Conservation (phyloP, 768 basidiomycete genomes). For the Phlegmacium glaucopus region DNA sequence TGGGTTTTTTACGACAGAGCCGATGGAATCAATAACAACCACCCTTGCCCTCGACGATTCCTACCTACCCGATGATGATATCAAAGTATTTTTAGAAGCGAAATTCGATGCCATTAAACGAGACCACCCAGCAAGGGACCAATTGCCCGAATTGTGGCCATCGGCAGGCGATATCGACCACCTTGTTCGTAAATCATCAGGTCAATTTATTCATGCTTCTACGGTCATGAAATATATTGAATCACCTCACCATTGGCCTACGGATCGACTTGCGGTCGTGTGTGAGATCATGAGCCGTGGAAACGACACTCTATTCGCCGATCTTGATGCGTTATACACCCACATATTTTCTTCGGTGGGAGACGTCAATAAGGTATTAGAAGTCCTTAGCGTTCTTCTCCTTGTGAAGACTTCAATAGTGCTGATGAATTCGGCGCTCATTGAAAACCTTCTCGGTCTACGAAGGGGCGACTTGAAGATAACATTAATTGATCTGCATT, state of each 20-base stretch:
- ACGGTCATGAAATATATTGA: slow-evolving; percentile 18
- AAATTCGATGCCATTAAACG: slow-evolving; percentile 10
- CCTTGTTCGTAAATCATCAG: slow-evolving; percentile 14
- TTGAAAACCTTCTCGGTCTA: too few relatives aligned
- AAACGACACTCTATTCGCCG: slow-evolving; percentile 10
- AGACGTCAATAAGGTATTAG: too few relatives aligned
- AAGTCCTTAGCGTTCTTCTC: too few relatives aligned
- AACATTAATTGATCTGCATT: slow-evolving; percentile 9
- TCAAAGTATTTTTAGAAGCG: slow-evolving; percentile 6
- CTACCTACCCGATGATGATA: slow-evolving; percentile 4
- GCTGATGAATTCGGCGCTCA: too few relatives aligned
- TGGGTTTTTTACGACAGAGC: slow-evolving; percentile 2
- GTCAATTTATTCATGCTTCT: slow-evolving; percentile 18
- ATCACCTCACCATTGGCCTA: slow-evolving; percentile 9
- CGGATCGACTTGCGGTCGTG: slow-evolving; percentile 10
- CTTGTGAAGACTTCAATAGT: too few relatives aligned
- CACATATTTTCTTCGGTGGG: neutral
- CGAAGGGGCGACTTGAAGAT: slow-evolving; percentile 4
- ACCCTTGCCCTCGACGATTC: neutral
- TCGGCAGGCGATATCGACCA: neutral
- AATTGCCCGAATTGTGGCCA: slow-evolving; percentile 14
- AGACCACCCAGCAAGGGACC: slow-evolving; percentile 6
- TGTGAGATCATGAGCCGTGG: slow-evolving; percentile 6
- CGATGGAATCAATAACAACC: slow-evolving; percentile 2
- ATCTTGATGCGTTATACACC: slow-evolving; percentile 14